Base-by-base conservation (phyloP, 768 basidiomycete genomes). In the Agrocybe pediades region DNA sequence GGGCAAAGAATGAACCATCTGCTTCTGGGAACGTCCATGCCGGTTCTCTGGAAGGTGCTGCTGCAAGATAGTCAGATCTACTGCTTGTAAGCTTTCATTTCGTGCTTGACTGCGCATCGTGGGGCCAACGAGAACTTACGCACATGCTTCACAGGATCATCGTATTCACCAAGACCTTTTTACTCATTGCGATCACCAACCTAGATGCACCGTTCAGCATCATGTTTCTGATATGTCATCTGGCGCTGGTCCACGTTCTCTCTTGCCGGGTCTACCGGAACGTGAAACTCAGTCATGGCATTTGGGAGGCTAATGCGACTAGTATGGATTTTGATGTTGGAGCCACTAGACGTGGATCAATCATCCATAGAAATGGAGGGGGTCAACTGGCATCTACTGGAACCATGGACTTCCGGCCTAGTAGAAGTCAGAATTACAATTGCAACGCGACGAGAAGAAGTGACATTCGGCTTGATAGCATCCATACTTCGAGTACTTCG, bases 1-100 rank as follows among this genome's bases (percentile, higher is more conserved):
- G 46, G 15, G 36, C 49, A 15, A 30, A 49, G 24, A 41, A 46
- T 55, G 9, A 51, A 51, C 5, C 40, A 51, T 13, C 23, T 56
- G 1, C 40, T 66, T 6, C 55, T 63, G 27, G 68, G 67, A 1
- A 56, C 45, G 19, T 56, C 60, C 33, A 30, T 69, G 3, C 65
- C 70, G 7, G 52, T 46, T 2, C 57, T 67, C 2, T 60, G 66
- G 2, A 60, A 57, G 33, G 51, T 59, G 2, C 26, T 70, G 0
- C 46, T 69, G 15, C 58, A 59, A 48, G 68, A 68, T 20, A 67
- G 68, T 8, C 69, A 68, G 49, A 46, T 62, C 20, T 70, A 69
- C 36, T 69, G 66, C 40, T 24, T 58, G 57, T 58, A 27, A 49
- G 57, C 30, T 2, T 16, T 33, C 30, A 15, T 15, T 29, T 36